Evolutionary conservation across 371 early-diverging fungal species (phyloP).

Genomic region (Mucor lusitanicus): DNA sequence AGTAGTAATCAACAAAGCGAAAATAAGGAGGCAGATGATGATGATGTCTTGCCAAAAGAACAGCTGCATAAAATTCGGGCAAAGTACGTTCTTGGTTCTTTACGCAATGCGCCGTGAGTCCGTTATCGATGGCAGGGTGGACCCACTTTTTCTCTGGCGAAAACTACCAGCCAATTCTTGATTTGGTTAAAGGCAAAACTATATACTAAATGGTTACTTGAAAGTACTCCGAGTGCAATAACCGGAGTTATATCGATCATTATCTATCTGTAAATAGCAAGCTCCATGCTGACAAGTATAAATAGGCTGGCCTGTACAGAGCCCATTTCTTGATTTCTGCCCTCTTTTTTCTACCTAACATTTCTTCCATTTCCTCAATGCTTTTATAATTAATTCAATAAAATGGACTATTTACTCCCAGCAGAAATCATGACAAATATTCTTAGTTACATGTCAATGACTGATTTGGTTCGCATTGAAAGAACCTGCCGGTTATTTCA

Average conservation of each 20-base stretch:
- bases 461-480: slow-evolving; percentile 44
- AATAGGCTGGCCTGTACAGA: slow-evolving; percentile 3
- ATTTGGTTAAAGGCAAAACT: slow-evolving; percentile 16
- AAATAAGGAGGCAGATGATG: neutral
- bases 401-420: slow-evolving; percentile 31
- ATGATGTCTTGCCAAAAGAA: neutral
- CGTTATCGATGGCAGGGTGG: slow-evolving; percentile 2
- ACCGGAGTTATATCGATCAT: slow-evolving; percentile 18
- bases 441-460: slow-evolving; percentile 38
- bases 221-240: neutral
- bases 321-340: neutral
- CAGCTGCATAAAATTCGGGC: neutral
- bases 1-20: neutral
- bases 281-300: slow-evolving; percentile 4
- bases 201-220: neutral
- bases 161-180: neutral
- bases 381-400: neutral
- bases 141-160: slow-evolving; percentile 12
- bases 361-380: neutral
- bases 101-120: neutral
- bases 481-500: slow-evolving; percentile 41
- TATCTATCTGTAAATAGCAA: slow-evolving; percentile 11
- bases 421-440: slow-evolving; percentile 41
- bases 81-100: neutral
- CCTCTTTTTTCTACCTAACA: neutral